Evolutionary conservation across 768 basidiomycete genomes (phyloP).

Genomic region (Pleurotus pulmonarius): DNA sequence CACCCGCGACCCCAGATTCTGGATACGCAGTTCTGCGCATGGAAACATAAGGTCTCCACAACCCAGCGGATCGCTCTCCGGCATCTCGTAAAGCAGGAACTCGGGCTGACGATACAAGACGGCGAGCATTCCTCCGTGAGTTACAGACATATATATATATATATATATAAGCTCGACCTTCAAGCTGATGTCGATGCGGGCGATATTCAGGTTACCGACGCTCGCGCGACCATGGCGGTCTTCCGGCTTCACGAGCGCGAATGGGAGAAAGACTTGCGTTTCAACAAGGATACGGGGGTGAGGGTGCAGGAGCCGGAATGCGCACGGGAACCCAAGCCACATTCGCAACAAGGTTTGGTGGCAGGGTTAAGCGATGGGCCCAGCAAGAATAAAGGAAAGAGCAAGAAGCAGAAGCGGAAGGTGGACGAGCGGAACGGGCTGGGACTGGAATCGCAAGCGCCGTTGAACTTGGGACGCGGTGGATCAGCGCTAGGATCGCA

Average conservation of each 20-base stretch:
- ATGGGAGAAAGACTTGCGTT: constrained; percentile 64
- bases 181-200: no score
- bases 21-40: constrained; percentile 66
- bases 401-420: no score
- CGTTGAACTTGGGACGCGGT: no score
- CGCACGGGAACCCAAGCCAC: no score
- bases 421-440: no score
- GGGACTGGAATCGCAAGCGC: no score
- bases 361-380: no score
- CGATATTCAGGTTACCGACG: constrained; percentile 73
- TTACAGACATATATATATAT: constrained; percentile 6
- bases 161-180: background rate
- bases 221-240: constrained; percentile 92
- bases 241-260: constrained; percentile 77
- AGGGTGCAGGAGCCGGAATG: no score
- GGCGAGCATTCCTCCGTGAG: constrained; percentile 91
- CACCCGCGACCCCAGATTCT: constrained; percentile 62
- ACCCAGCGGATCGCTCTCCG: constrained; percentile 70
- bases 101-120: constrained; percentile 77
- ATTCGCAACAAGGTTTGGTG: no score
- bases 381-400: no score
- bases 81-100: constrained; percentile 73
- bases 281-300: no score
- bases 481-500: no score
- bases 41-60: constrained; percentile 58